Base-by-base conservation (phyloP, 805 yeast species). In the Wickerhamomyces canadensis region DNA sequence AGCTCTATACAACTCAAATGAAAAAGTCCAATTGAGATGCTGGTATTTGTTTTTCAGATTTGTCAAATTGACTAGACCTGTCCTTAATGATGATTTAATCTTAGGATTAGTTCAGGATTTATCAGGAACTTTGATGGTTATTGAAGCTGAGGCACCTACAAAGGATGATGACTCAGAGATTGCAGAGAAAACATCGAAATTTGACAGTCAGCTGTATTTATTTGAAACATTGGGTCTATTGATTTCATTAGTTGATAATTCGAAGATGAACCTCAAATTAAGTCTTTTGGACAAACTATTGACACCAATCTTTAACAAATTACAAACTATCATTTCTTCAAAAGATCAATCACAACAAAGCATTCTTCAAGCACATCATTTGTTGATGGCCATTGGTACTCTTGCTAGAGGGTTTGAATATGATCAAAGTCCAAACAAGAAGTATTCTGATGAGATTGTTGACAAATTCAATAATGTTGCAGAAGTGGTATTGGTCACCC, bases 41-140 rank as follows among this genome's bases (percentile, higher is more conserved):
- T 93, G 98, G 96, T 91, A 86, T 57, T 66, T 89, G 45, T 86
- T 91, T 50, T 80, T 80, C 52, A 74, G 95, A 57, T 84, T 89
- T 52, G 71, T 88, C 43, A 86, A 83, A 55, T 65, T 82, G 33
- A 80, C 91, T 2, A 82, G 79, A 53, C 87, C 88, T 26, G 64
- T 73, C 34, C 61, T 79, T 28, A 72, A 79, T 22, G 72, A 67
- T 32, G 59, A 48, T 38, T 61, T 67, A 39, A 67, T 75, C 51
- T 80, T 73, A 28, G 76, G 73, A 44, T 68, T 84, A 24, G 70
- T 89, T 22, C 58, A 70, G 34, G 72, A 73, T 44, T 67, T 89
- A 33, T 68, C 82, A 22, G 77, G 81, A 2, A 66, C 67, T 25
- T 64, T 87, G 38, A 67, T 89, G 19, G 64, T 61, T 0, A 76